Evolutionary conservation across 768 basidiomycete species (phyloP).

Genomic region (Mrakia hoshinonis): DNA sequence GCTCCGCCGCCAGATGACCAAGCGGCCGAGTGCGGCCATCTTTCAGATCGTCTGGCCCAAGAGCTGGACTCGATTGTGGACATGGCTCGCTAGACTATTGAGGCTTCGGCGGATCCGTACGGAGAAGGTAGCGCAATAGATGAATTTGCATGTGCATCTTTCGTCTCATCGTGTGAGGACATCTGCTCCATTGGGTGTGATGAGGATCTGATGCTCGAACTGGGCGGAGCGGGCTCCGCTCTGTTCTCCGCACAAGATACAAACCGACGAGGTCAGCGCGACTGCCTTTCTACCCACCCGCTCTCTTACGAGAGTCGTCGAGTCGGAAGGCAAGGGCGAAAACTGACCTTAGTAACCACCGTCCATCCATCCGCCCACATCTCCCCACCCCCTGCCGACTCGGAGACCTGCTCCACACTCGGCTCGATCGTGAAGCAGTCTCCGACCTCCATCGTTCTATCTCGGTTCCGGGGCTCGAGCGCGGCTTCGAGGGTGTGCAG

Average conservation of each 20-base stretch:
- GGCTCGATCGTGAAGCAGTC: conserved; percentile 94
- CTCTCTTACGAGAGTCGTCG: neutral
- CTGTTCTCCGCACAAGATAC: conserved; percentile 41
- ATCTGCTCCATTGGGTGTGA: conserved; percentile 68
- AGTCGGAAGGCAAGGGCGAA: neutral
- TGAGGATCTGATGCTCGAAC: conserved; percentile 79
- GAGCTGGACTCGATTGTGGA: neutral
- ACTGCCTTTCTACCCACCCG: neutral
- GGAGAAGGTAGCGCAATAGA: too few relatives aligned
- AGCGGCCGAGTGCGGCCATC: neutral
- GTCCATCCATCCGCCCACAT: conserved; percentile 92
- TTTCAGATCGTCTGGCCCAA: conserved; percentile 1
- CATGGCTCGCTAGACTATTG: neutral
- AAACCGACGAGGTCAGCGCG: conserved; percentile 1
- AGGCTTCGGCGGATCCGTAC: neutral
- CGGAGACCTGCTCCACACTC: conserved; percentile 53
- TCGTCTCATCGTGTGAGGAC: conserved; percentile 53
- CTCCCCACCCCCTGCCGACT: conserved; percentile 49
- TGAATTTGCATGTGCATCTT: too few relatives aligned
- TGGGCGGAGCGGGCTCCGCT: conserved; percentile 75
- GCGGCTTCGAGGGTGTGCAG: conserved; percentile 48
- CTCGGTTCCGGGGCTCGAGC: neutral
- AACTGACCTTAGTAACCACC: conserved; percentile 67
- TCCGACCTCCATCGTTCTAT: conserved; percentile 66
- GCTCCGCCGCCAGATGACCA: neutral